These are phyloP conservation scores for Erodium maritimum DNA, from an alignment of 345 rosid genomes.

Conservation along the genomic window DNA sequence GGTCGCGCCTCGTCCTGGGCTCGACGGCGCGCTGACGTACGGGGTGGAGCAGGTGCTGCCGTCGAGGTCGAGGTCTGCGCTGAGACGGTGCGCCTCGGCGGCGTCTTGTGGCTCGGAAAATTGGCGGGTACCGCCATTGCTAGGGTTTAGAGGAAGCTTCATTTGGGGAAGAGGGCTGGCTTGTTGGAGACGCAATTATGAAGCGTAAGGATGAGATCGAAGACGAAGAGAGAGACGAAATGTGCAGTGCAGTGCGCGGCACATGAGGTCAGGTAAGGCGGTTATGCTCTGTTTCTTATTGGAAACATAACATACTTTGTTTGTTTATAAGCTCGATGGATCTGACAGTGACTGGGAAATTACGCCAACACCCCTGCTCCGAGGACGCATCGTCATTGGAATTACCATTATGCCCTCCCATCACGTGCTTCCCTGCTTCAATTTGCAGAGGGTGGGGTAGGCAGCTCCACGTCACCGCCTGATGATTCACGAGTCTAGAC, in stretches of 20 bases:
- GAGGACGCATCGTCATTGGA: background rate
- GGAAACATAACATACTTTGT: background rate
- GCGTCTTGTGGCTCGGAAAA: too few relatives aligned
- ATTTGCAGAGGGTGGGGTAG: background rate
- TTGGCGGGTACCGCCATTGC: background rate
- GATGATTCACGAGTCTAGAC: background rate
- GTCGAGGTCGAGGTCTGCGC: slow-evolving; percentile 10
- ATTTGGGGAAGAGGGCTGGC: too few relatives aligned
- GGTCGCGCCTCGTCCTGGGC: slow-evolving; percentile 54
- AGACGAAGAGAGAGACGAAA: too few relatives aligned
- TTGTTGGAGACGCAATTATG: too few relatives aligned
- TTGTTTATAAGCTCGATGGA: background rate
- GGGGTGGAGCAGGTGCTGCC: too few relatives aligned
- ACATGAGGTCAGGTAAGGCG: too few relatives aligned
- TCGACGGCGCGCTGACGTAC: slow-evolving; percentile 91
- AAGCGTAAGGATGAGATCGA: too few relatives aligned
- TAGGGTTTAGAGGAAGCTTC: slow-evolving; percentile 1
- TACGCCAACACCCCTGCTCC: background rate
- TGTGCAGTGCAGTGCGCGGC: too few relatives aligned
- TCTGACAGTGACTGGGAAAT: background rate
- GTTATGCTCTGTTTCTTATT: background rate
- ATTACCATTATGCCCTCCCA: background rate
- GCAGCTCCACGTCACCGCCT: background rate
- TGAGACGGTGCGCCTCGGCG: background rate
- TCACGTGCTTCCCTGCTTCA: background rate